Evolutionary conservation across 495 filamentous ascomycete genomes (phyloP), one percentile per base, ranked within the genome.

Genomic region (Neurospora sp.): DNA sequence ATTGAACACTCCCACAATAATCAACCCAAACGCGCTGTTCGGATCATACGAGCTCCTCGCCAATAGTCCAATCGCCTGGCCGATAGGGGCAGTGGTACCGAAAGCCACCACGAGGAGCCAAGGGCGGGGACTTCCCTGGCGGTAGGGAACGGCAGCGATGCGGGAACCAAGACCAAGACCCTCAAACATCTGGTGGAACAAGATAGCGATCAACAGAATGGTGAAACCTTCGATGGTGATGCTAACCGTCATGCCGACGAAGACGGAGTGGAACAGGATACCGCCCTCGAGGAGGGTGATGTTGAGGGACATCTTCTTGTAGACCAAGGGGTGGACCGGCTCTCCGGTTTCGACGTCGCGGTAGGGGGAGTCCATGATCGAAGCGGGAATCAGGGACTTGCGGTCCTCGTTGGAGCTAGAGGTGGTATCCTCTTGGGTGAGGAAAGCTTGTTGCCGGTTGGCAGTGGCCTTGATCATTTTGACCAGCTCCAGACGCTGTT

Each of bases 181-280:
- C 81, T 92, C 90, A 76, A 92, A 92, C 76, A 89, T 90, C 79
- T 92, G 87, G 77, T 92, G 90, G 85, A 92, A 92, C 54, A 87
- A 80, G 69, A 92, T 92, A 72, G 90, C 90, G 31, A 92, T 83
- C 2, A 93, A 86, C 8, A 94, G 86, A 12, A 92, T 85, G 74
- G 90, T 79, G 77, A 91, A 92, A 31, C 90, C 88, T 5, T 89
- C 85, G 7, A 86, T 88, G 62, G 89, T 87, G 75, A 92, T 90
- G 73, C 86, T 88, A 70, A 92, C 81, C 1, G 90, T 90, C 87
- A 92, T 91, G 62, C 90, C 90, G 76, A 91, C 88, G 79, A 91
- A 91, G 74, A 91, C 84, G 72, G 83, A 86, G 80, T 91, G 89
- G 82, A 91, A 89, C 39, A 88, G 79, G 73, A 88, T 88, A 78